Percentiles rank a stretch among this genome's conserved stretches.
phyloP scores from a whole-genome alignment of 345 rosid genomes.

The Acer saccharum region DNA sequence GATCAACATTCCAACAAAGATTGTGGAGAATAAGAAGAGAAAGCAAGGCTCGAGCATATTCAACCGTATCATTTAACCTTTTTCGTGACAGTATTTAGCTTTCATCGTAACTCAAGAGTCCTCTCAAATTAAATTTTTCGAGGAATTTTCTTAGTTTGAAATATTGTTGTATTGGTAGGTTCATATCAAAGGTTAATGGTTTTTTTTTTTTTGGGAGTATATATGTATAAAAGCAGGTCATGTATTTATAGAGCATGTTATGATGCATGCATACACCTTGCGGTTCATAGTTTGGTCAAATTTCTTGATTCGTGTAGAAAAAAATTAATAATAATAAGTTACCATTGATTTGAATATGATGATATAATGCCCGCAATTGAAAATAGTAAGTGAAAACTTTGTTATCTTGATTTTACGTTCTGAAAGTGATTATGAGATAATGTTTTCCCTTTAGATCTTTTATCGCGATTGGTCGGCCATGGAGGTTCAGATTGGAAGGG shows the following conservation, averaged over 20 bases:
- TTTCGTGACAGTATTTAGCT: not conserved
- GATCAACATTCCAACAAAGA: not conserved
- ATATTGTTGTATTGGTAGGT: not conserved
- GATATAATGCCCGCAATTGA: not conserved
- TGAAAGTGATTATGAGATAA: not conserved
- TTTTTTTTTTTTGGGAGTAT: not conserved
- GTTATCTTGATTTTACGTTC: no score
- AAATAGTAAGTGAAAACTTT: no score
- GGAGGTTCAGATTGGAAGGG: not conserved
- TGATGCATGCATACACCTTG: not conserved
- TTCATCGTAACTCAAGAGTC: not conserved
- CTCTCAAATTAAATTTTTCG: not conserved
- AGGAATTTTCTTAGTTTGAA: not conserved
- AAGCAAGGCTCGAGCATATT: not conserved
- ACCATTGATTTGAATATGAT: not conserved
- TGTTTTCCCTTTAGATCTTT: no score
- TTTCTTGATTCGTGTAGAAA: not conserved
- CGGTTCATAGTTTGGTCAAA: not conserved
- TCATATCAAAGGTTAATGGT: not conserved
- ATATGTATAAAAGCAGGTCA: not conserved
- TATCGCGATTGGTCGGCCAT: no score
- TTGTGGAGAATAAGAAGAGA: not conserved
- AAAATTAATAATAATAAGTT: not conserved
- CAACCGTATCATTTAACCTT: not conserved
- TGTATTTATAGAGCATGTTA: slow-evolving; percentile 3